Evolutionary conservation across 495 filamentous ascomycete species (phyloP).

Genomic region (Aspergillus leporis): DNA sequence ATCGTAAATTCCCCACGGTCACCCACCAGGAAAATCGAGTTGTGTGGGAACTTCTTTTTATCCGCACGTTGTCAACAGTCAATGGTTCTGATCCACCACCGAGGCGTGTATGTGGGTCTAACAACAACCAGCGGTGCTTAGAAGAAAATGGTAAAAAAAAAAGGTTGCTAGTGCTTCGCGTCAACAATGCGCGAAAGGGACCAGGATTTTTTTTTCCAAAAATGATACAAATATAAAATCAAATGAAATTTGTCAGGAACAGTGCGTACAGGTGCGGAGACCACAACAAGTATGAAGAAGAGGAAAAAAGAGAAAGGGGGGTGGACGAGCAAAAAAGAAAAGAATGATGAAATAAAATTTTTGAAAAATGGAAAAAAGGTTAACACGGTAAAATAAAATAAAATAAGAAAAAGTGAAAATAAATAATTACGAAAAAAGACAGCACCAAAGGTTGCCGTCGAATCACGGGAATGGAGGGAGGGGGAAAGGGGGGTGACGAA

Average conservation of each 20-base stretch:
- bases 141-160: conserved; percentile 8
- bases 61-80: conserved; percentile 50
- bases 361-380: conserved; percentile 25
- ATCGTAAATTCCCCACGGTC: conserved; percentile 49
- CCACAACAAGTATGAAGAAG: conserved; percentile 24
- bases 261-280: conserved; percentile 30
- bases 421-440: conserved; percentile 20
- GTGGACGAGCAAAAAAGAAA: conserved; percentile 19
- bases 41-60: conserved; percentile 48
- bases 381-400: conserved; percentile 23
- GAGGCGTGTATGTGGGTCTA: conserved; percentile 50
- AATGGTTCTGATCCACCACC: conserved; percentile 48
- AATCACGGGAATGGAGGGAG: conserved; percentile 32
- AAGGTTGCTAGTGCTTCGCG: conserved; percentile 40
- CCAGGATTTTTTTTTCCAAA: conserved; percentile 25
- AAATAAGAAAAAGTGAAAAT: too few relatives aligned
- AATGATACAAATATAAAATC: conserved; percentile 21
- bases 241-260: conserved; percentile 26
- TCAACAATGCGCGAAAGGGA: conserved; percentile 38
- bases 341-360: conserved; percentile 19
- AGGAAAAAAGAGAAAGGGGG: conserved; percentile 18
- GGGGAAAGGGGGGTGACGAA: conserved; percentile 30
- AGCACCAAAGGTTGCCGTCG: conserved; percentile 25
- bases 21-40: conserved; percentile 44
- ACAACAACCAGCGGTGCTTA: conserved; percentile 42